A percentile compares a stretch with the other conserved stretches of the same genome.
These are phyloP conservation scores for Coniella vitis DNA, from an alignment of 2,329 filamentous ascomycete genomes.

Conservation along the genomic window DNA sequence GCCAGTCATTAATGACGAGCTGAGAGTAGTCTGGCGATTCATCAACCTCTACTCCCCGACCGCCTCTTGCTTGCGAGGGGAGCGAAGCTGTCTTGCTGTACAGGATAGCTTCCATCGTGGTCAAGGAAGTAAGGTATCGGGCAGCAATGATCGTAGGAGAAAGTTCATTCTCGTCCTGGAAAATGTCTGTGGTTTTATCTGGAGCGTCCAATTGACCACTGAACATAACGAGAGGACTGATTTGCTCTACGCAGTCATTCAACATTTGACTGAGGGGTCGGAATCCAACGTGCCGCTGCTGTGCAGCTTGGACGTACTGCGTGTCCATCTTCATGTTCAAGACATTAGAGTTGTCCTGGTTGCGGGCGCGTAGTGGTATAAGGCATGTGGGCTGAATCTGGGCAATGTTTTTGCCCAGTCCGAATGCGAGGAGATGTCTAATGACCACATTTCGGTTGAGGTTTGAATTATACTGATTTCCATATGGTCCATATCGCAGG, in stretches of 20 bases:
- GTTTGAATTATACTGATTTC: background rate
- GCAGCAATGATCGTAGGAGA: too few relatives aligned
- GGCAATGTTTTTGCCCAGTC: conserved; percentile 9
- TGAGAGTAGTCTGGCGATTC: background rate
- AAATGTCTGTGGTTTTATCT: too few relatives aligned
- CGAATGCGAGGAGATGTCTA: conserved; percentile 3
- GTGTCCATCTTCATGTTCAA: conserved; percentile 2
- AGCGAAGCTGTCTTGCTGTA: background rate
- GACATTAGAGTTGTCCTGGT: background rate
- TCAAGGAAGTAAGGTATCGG: conserved; percentile 6
- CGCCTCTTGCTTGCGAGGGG: background rate
- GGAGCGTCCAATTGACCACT: background rate
- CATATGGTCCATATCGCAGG: conserved; percentile 4
- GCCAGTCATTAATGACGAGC: conserved; percentile 6
- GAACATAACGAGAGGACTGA: conserved; percentile 2
- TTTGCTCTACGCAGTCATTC: background rate
- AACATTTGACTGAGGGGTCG: background rate
- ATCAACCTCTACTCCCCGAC: background rate
- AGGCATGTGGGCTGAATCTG: background rate
- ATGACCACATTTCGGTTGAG: background rate
- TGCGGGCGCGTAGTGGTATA: background rate
- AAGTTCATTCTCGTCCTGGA: too few relatives aligned
- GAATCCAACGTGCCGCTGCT: background rate
- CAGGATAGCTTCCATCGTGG: conserved; percentile 3
- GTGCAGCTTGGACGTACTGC: background rate